Conservation (phyloP, 345 rosid genomes). For the Salix purpurea region DNA sequence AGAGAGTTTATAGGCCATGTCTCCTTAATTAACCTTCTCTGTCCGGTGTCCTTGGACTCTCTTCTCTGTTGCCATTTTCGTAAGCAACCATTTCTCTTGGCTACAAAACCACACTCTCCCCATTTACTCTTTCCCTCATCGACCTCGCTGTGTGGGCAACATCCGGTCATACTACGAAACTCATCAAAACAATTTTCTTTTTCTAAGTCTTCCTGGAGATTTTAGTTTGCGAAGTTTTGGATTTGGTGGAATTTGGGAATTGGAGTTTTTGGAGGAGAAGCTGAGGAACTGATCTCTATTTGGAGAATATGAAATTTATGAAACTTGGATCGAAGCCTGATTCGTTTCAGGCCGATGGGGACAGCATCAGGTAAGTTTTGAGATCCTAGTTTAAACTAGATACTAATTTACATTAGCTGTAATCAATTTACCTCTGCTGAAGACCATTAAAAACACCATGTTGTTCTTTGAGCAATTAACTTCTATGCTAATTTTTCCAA, state of each 20-base stretch:
- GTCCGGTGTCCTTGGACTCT: constrained; percentile 31
- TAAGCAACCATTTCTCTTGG: constrained; percentile 36
- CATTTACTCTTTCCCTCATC: constrained; percentile 13
- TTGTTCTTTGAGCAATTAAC: too few species aligned
- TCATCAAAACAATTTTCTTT: neutral
- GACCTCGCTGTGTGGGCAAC: constrained; percentile 34
- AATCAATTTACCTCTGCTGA: neutral
- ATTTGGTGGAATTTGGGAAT: too few species aligned
- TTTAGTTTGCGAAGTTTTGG: neutral
- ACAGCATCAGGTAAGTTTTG: constrained; percentile 48
- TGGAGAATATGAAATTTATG: constrained; percentile 72
- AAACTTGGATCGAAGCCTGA: constrained; percentile 93
- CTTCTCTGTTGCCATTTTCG: constrained; percentile 34
- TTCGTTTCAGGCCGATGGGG: constrained; percentile 61
- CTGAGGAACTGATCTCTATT: constrained; percentile 7
- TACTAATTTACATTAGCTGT: neutral
- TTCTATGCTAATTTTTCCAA: neutral
- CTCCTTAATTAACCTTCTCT: constrained; percentile 32
- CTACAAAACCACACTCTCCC: constrained; percentile 13
- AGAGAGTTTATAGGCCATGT: constrained; percentile 35
- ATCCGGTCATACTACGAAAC: constrained; percentile 33
- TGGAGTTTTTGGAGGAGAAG: too few species aligned
- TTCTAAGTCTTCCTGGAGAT: neutral
- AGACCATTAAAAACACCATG: neutral
- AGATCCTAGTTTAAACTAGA: constrained; percentile 15